Percentiles rank a stretch among this genome's conserved stretches.
phyloP scores from a whole-genome alignment of 441 rosid species.

The Pelargonium fulgidum region DNA sequence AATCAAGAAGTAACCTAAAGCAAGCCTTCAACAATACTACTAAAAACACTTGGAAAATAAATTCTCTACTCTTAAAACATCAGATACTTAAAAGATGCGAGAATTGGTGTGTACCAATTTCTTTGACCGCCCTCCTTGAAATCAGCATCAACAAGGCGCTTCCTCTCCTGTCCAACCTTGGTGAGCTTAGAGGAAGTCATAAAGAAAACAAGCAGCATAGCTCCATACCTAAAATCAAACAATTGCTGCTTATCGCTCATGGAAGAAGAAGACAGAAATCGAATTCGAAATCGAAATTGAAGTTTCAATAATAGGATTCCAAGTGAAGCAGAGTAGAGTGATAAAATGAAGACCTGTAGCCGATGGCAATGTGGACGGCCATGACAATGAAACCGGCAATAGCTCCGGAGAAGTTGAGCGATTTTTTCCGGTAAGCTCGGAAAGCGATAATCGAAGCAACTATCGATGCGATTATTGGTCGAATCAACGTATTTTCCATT shows the following conservation, averaged over 20 bases:
- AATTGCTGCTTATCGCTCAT: not conserved
- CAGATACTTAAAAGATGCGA: not conserved
- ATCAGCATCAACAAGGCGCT: constrained; percentile 63
- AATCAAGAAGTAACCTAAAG: not conserved
- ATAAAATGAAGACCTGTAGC: constrained; percentile 41
- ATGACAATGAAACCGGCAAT: constrained; percentile 68
- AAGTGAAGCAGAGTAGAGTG: no score
- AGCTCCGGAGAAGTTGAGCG: constrained; percentile 75
- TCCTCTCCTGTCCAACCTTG: constrained; percentile 73
- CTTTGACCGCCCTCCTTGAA: constrained; percentile 93
- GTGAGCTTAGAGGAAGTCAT: constrained; percentile 81
- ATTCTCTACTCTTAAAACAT: not conserved
- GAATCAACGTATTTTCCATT: constrained; percentile 42
- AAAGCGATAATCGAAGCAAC: constrained; percentile 48
- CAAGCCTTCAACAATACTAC: no score
- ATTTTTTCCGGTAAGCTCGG: constrained; percentile 61
- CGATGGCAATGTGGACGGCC: constrained; percentile 57
- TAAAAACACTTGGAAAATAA: not conserved
- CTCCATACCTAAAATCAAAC: constrained; percentile 56
- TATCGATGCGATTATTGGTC: constrained; percentile 38
- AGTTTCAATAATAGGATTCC: not conserved
- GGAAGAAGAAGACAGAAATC: not conserved
- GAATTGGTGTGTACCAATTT: constrained; percentile 46
- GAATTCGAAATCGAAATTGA: not conserved
- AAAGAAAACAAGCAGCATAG: constrained; percentile 63